phyloP scores from a whole-genome alignment of 2,329 filamentous ascomycete species.

The Nigrospora sphaerica region DNA sequence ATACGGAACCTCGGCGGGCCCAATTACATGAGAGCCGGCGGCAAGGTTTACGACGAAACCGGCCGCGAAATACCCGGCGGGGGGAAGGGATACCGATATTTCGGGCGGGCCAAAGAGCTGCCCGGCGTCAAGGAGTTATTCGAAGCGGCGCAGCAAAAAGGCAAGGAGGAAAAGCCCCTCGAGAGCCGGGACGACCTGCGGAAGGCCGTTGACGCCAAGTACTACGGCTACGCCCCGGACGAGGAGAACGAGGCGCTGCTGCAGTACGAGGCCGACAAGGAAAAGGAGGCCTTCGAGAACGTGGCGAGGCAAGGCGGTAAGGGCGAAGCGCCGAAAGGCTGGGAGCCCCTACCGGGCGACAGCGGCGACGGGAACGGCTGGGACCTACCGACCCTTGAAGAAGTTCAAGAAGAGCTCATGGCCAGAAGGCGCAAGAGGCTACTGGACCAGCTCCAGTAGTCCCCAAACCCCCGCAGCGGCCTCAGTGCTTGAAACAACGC shows the following conservation, averaged over 20 bases:
- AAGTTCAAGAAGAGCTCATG: slow-evolving; percentile 91
- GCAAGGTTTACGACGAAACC: slow-evolving; percentile 65
- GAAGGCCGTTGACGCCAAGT: slow-evolving; percentile 80
- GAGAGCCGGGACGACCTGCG: slow-evolving; percentile 64
- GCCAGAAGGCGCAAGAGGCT: slow-evolving; percentile 77
- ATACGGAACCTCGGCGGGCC: slow-evolving; percentile 93
- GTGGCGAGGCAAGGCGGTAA: slow-evolving; percentile 51
- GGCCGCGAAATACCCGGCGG: slow-evolving; percentile 65
- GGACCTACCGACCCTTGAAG: slow-evolving; percentile 77
- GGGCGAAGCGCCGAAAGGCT: slow-evolving; percentile 56
- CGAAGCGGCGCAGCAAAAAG: slow-evolving; percentile 60
- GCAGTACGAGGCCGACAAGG: slow-evolving; percentile 75
- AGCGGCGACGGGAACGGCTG: slow-evolving; percentile 74
- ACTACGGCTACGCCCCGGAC: slow-evolving; percentile 90
- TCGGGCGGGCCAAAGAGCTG: slow-evolving; percentile 80
- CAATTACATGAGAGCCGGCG: slow-evolving; percentile 81
- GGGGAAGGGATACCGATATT: slow-evolving; percentile 90
- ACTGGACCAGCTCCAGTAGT: slow-evolving; percentile 63
- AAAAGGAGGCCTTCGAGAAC: slow-evolving; percentile 70
- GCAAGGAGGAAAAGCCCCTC: slow-evolving; percentile 52
- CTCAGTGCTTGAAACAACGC: neutral
- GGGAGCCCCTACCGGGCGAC: slow-evolving; percentile 85
- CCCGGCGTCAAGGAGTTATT: slow-evolving; percentile 96
- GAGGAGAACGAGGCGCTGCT: slow-evolving; percentile 82
- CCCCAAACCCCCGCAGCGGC: neutral